phyloP scores from a whole-genome alignment of 2,329 filamentous ascomycete species.

The Nannizzia gypsea region DNA sequence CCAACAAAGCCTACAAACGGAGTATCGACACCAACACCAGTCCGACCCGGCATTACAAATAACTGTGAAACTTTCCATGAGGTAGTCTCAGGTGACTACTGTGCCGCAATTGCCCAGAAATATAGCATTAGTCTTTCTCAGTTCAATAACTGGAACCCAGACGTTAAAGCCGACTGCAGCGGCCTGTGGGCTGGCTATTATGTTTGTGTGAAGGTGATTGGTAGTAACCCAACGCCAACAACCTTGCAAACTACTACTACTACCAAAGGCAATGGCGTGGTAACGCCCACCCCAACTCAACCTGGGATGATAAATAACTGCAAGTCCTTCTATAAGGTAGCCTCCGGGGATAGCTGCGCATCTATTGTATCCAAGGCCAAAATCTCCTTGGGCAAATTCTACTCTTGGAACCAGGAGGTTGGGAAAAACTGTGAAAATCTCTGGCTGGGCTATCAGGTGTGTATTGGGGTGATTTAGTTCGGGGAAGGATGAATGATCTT shows the following conservation, averaged over 20 bases:
- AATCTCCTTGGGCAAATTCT: slow-evolving; percentile 11
- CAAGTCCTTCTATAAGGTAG: slow-evolving; percentile 1
- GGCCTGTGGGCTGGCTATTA: slow-evolving; percentile 16
- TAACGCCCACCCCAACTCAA: slow-evolving; percentile 6
- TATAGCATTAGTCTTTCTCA: slow-evolving; percentile 1
- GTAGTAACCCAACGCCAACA: neutral
- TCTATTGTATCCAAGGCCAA: neutral
- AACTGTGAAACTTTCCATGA: neutral
- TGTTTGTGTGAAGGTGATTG: slow-evolving; percentile 16
- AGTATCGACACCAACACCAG: neutral
- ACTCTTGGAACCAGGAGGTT: slow-evolving; percentile 18
- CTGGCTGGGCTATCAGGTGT: slow-evolving; percentile 17
- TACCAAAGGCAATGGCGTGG: neutral
- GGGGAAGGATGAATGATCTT: too few relatives aligned
- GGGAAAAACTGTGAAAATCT: slow-evolving; percentile 14
- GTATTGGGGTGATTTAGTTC: too few relatives aligned
- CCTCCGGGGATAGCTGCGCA: neutral
- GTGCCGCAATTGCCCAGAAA: neutral
- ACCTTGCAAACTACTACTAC: neutral
- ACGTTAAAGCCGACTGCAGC: slow-evolving; percentile 15
- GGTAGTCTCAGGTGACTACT: neutral
- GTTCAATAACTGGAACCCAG: slow-evolving; percentile 19
- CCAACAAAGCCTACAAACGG: neutral
- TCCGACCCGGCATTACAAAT: neutral
- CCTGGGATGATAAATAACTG: slow-evolving; percentile 6